A percentile compares a stretch with the other conserved stretches of the same genome.
Conservation (phyloP, 805 yeast genomes). For the Sugiyamaella valdiviana region DNA sequence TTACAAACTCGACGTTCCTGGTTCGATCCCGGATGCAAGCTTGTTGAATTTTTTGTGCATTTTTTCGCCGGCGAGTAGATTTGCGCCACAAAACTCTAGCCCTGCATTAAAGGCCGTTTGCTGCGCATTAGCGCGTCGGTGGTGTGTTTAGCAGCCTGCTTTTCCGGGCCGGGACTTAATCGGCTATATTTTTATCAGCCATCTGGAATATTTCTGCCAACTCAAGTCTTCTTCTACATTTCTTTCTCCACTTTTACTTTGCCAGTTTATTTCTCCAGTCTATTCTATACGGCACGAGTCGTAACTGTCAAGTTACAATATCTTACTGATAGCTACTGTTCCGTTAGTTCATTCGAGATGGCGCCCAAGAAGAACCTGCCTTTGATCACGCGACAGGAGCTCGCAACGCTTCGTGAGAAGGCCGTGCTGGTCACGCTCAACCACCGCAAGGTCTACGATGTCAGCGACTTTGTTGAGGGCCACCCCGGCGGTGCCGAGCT, state of each 20-base stretch:
- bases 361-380: slow-evolving; percentile 43
- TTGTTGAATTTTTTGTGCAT: slow-evolving; percentile 36
- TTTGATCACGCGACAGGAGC: slow-evolving; percentile 47
- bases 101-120: background rate
- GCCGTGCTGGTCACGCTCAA: slow-evolving; percentile 67
- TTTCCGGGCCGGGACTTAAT: background rate
- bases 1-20: slow-evolving; percentile 98
- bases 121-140: background rate
- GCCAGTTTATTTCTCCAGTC: too few species aligned
- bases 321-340: too few species aligned
- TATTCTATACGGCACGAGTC: too few species aligned
- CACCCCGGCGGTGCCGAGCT: slow-evolving; percentile 67
- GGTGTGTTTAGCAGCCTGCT: background rate
- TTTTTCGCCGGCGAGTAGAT: too few species aligned
- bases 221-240: too few species aligned
- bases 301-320: too few species aligned
- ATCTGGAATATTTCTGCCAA: too few species aligned
- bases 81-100: background rate
- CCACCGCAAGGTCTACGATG: slow-evolving; percentile 77
- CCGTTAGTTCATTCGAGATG: too few species aligned
- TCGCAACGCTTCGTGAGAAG: slow-evolving; percentile 46
- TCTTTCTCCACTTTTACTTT: too few species aligned
- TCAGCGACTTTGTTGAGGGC: slow-evolving; percentile 63
- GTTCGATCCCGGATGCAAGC: slow-evolving; percentile 95
- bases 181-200: background rate